Base-by-base conservation (phyloP, 768 basidiomycete species). In the Tephrocybe sp. region DNA sequence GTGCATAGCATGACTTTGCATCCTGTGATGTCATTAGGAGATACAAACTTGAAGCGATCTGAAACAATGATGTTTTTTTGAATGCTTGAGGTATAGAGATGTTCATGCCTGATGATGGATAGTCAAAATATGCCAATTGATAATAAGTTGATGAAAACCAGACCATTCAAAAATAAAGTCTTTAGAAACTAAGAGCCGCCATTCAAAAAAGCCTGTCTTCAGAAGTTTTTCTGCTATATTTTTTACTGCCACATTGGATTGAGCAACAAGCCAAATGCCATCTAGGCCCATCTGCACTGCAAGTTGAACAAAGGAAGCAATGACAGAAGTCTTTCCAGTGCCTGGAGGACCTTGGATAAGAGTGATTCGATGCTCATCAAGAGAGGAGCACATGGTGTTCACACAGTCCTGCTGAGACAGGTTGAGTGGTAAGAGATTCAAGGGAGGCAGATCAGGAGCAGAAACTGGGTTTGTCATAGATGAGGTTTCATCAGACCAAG, bases 221-320 rank as follows among this genome's bases (percentile, higher is more conserved):
- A 72, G 65, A 15, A 93, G 69, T 69, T 90, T 89, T 60, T 89
- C 86, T 44, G 88, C 90, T 69, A 93, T 92, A 56, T 93, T 92
- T 65, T 90, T 92, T 18, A 92, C 91, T 39, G 89, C 91, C 41
- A 92, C 82, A 71, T 93, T 93, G 15, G 86, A 87, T 60, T 93
- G 87, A 27, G 91, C 88, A 60, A 90, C 71, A 5, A 93, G 78
- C 87, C 89, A 93, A 11, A 91, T 82, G 0, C 86, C 83, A 53
- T 62, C 56, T 16, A 65, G 60, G 0, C 70, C 70, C 39, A 59
- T 58, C 22, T 63, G 54, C 19, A 78, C 59, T 31, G 82, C 76
- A 55, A 69, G 67, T 18, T 75, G 64, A 9, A 85, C 82, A 74
- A 72, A 86, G 5, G 78, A 70, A 9, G 82, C 80, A 65, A 88